Base-by-base conservation (phyloP, 2,329 filamentous ascomycete genomes). In the Diplocarpon mali region DNA sequence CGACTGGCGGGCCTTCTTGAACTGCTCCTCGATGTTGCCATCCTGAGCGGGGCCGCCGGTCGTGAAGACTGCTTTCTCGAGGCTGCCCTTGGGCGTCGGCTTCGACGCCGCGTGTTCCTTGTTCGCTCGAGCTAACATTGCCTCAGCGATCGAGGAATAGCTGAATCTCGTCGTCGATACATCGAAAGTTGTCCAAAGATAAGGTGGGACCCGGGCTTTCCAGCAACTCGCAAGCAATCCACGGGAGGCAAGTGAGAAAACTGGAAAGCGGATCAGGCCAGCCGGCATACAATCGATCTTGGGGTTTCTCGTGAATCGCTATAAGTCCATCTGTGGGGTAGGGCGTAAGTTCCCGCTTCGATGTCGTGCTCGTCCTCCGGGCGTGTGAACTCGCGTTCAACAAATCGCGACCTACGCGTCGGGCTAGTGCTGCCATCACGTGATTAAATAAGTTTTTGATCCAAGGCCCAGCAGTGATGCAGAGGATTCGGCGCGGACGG, bases 1-100 rank as follows among this genome's bases (percentile, higher is more conserved):
- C 40, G 64, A 62, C 32, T 62, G 63, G 28, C 67, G 61, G 15
- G 62, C 59, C 53, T 68, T 72, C 49, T 68, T 70, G 53, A 75
- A 64, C 44, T 70, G 69, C 38, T 73, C 67, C 44, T 69, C 62
- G 52, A 79, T 73, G 47, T 70, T 71, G 32, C 63, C 62, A 59
- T 60, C 56, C 20, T 65, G 58, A 35, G 60, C 63, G 11, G 73
- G 71, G 53, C 70, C 78, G 60, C 72, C 78, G 1, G 76, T 77
- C 3, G 74, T 69, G 51, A 79, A 75, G 13, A 74, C 63, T 46
- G 73, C 67, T 59, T 78, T 76, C 4, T 67, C 49, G 20, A 54
- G 45, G 31, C 51, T 46, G 9, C 43, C 47, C 40, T 59, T 60
- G 15, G 51, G 29, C 12, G 52, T 45, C n/a, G 51, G 29, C 12